Conservation (phyloP, 495 filamentous ascomycete genomes). For the Penicillium paradoxum region DNA sequence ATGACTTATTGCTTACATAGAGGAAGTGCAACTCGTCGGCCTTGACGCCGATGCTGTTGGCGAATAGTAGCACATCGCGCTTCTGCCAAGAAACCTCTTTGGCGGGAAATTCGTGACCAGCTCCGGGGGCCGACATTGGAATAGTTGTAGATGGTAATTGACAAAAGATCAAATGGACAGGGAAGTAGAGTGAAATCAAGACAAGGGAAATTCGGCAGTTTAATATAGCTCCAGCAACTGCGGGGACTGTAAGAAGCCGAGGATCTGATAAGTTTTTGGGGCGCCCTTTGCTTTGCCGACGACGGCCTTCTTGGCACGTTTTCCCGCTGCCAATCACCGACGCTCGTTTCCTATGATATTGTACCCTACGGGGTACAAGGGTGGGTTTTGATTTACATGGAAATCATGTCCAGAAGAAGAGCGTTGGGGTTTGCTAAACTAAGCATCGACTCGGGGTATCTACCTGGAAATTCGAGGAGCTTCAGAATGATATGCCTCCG, state of each 20-base stretch:
- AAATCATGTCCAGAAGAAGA: constrained; percentile 26
- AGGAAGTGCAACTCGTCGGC: constrained; percentile 87
- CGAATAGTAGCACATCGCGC: constrained; percentile 81
- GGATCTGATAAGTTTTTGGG: constrained; percentile 25
- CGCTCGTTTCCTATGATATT: not conserved
- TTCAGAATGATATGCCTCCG: constrained; percentile 42
- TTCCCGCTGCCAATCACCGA: not conserved
- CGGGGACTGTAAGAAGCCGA: constrained; percentile 24
- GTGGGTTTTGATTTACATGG: not conserved
- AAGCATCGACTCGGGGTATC: constrained; percentile 52
- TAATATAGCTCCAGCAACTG: constrained; percentile 23
- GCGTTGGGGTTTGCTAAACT: constrained; percentile 42
- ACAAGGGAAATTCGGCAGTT: constrained; percentile 4
- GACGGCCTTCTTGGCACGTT: constrained; percentile 8
- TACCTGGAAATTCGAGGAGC: constrained; percentile 49
- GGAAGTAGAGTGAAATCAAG: not conserved
- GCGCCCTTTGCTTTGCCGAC: constrained; percentile 16
- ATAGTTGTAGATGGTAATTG: constrained; percentile 3
- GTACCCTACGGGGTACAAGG: too few relatives aligned
- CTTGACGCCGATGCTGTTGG: constrained; percentile 78
- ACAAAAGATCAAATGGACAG: not conserved
- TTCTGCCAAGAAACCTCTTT: constrained; percentile 76
- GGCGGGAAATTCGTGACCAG: constrained; percentile 71
- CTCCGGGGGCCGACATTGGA: constrained; percentile 56
- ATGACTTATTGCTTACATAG: constrained; percentile 53